Evolutionary conservation across 2,329 filamentous ascomycete genomes (phyloP).

Genomic region (Ploettnerulaceae sp.): DNA sequence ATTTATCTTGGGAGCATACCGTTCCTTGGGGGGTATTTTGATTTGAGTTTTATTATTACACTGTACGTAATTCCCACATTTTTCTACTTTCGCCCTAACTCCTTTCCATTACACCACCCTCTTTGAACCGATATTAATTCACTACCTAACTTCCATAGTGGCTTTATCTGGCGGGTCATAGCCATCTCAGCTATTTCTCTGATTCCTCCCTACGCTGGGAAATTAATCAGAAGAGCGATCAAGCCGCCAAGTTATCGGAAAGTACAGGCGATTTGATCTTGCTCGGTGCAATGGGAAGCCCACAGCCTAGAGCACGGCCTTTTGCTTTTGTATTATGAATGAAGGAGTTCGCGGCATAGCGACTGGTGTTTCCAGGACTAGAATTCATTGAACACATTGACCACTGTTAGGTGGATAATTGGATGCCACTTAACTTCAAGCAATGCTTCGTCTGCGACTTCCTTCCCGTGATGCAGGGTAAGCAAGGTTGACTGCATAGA

Average conservation of each 20-base stretch:
- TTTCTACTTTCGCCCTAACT: background rate
- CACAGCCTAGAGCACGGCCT: background rate
- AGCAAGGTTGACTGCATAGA: too few species aligned
- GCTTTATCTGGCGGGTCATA: constrained; percentile 81
- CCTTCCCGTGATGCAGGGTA: too few species aligned
- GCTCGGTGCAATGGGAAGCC: background rate
- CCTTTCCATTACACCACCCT: background rate
- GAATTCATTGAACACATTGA: too few species aligned
- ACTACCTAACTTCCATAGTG: constrained; percentile 42
- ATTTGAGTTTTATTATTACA: constrained; percentile 72
- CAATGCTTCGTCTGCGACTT: too few species aligned
- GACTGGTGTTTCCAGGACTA: constrained; percentile 3
- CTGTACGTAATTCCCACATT: constrained; percentile 42
- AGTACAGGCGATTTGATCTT: constrained; percentile 59
- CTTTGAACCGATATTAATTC: background rate
- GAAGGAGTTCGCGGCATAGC: constrained; percentile 7
- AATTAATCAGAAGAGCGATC: constrained; percentile 77
- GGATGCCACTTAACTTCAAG: too few species aligned
- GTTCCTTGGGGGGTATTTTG: constrained; percentile 85
- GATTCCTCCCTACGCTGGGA: constrained; percentile 81
- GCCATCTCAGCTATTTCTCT: constrained; percentile 77
- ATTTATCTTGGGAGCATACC: constrained; percentile 80
- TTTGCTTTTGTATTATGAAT: background rate
- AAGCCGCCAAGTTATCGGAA: constrained; percentile 94
- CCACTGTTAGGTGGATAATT: too few species aligned